A percentile compares a stretch with the other conserved stretches of the same genome.
phyloP scores from a whole-genome alignment of 2,329 filamentous ascomycete species.

The Passalora sequoiae region DNA sequence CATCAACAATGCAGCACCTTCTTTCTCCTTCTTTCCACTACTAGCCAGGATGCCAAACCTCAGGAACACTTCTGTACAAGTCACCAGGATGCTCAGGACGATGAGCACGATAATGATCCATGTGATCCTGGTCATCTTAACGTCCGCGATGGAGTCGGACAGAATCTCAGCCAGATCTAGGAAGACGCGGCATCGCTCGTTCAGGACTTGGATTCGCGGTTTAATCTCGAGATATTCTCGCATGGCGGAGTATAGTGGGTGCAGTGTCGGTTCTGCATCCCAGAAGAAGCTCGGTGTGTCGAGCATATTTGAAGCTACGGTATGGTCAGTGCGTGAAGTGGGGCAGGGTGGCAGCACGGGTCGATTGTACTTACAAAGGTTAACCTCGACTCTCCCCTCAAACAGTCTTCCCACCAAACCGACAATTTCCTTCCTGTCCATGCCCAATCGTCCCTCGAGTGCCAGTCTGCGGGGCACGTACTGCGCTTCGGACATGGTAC shows the following conservation, averaged over 20 bases:
- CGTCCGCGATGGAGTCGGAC: constrained; percentile 83
- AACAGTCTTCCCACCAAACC: constrained; percentile 86
- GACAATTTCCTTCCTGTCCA: constrained; percentile 88
- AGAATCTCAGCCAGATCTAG: constrained; percentile 93
- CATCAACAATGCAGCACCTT: constrained; percentile 7
- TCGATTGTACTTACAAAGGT: constrained; percentile 82
- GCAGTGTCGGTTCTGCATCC: constrained; percentile 91
- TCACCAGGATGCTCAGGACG: constrained; percentile 82
- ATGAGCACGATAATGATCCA: constrained; percentile 98
- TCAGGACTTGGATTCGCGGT: constrained; percentile 89
- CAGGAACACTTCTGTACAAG: constrained; percentile 79
- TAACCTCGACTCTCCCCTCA: constrained; percentile 92
- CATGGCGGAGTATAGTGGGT: constrained; percentile 89
- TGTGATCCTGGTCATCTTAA: constrained; percentile 92
- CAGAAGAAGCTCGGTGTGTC: constrained; percentile 98
- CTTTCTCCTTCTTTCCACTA: constrained; percentile 14
- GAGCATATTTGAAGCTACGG: constrained; percentile 81
- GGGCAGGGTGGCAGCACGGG: no score
- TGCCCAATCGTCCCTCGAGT: constrained; percentile 80
- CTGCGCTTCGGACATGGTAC: constrained; percentile 89
- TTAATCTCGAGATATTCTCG: constrained; percentile 98
- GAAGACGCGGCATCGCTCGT: constrained; percentile 93
- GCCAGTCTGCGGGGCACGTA: constrained; percentile 85
- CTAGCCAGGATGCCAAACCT: constrained; percentile 67
- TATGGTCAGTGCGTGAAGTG: no score